These are phyloP conservation scores for Myrica gale DNA, from an alignment of 306 rosid species.

Conservation along the genomic window DNA sequence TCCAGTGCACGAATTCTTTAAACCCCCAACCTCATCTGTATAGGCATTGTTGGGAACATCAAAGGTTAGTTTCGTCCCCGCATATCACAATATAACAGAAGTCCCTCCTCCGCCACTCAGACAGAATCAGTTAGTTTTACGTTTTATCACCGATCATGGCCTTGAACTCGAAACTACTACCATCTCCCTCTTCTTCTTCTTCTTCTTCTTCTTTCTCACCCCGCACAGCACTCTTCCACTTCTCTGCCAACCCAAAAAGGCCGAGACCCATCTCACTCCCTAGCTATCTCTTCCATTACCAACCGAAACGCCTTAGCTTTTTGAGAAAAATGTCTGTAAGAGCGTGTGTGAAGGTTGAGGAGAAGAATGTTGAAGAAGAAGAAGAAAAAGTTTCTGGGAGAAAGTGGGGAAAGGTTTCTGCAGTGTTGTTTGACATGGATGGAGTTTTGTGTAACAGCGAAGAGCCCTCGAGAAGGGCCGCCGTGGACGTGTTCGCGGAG, in stretches of 20 bases:
- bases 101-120: conserved; percentile 40
- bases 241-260: conserved; percentile 27
- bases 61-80: conserved; percentile 26
- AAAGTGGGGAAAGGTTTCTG: conserved; percentile 86
- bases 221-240: conserved; percentile 32
- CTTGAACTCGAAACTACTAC: conserved; percentile 24
- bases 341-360: conserved; percentile 62
- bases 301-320: conserved; percentile 37
- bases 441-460: conserved; percentile 95
- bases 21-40: neutral
- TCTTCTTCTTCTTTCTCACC: conserved; percentile 37
- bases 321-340: conserved; percentile 39
- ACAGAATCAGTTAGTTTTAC: conserved; percentile 16
- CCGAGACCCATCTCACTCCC: conserved; percentile 41
- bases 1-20: neutral
- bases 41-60: neutral
- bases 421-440: conserved; percentile 94
- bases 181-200: conserved; percentile 24
- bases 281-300: conserved; percentile 39
- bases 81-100: neutral
- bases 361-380: conserved; percentile 39
- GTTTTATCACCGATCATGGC: neutral
- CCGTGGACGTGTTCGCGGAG: conserved; percentile 77
- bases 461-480: conserved; percentile 80
- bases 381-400: conserved; percentile 32